A percentile compares a stretch with the other conserved stretches of the same genome.
Conservation (phyloP, 148 eudicot species). For the Drosera capensis region DNA sequence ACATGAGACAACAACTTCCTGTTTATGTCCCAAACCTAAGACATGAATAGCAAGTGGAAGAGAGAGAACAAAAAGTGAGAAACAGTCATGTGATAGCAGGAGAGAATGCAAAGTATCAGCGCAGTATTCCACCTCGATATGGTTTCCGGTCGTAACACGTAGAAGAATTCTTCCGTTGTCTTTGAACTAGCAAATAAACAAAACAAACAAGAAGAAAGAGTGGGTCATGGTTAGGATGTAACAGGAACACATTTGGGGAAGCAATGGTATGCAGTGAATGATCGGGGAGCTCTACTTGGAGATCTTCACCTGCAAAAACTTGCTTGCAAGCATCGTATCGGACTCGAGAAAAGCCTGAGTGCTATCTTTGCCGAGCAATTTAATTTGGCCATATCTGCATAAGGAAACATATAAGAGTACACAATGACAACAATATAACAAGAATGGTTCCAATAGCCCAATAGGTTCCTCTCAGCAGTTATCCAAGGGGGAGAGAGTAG, state of each 20-base stretch:
- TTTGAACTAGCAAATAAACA: constrained; percentile 39
- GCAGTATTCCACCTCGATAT: constrained; percentile 62
- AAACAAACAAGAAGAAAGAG: constrained; percentile 4
- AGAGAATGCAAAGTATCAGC: no score
- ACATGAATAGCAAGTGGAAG: constrained; percentile 1
- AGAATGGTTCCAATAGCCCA: no score
- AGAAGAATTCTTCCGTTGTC: constrained; percentile 66
- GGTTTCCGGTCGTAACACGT: constrained; percentile 47
- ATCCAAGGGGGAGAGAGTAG: no score
- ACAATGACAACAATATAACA: background rate
- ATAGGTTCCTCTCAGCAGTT: no score
- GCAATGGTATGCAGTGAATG: no score
- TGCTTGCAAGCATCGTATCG: constrained; percentile 46
- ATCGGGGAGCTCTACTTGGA: background rate
- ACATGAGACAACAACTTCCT: constrained; percentile 35
- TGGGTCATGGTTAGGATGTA: background rate
- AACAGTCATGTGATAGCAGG: background rate
- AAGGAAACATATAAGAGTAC: background rate
- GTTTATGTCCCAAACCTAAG: constrained; percentile 83
- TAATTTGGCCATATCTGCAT: constrained; percentile 67
- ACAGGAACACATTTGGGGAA: no score
- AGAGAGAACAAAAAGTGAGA: background rate
- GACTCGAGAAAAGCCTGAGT: constrained; percentile 62
- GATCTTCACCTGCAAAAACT: constrained; percentile 53
- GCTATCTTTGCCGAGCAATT: constrained; percentile 67